Percentiles rank a stretch among this genome's conserved stretches.
phyloP scores from a whole-genome alignment of 2,329 filamentous ascomycete species.

The Aspergillus niger region DNA sequence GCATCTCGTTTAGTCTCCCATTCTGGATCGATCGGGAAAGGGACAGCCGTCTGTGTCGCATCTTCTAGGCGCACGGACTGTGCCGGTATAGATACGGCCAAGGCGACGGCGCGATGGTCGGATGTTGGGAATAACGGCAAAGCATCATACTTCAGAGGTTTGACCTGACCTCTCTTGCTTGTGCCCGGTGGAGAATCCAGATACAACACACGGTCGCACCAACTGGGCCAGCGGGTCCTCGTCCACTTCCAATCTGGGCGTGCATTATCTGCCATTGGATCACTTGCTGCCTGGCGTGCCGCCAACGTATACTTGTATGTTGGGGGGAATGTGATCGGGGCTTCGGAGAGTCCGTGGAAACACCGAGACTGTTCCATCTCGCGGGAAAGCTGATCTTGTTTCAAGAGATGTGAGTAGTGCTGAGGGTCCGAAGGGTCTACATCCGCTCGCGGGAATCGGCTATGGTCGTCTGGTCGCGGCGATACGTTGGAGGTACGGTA shows the following conservation, averaged over 20 bases:
- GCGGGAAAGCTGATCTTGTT: conserved; percentile 74
- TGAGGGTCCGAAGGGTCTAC: conserved; percentile 53
- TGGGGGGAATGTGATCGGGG: conserved; percentile 75
- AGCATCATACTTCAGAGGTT: conserved; percentile 66
- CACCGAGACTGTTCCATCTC: conserved; percentile 71
- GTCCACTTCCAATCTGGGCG: conserved; percentile 70
- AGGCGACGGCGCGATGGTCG: conserved; percentile 82
- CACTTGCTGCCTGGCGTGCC: conserved; percentile 42
- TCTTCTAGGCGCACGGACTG: conserved; percentile 34
- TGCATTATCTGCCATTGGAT: conserved; percentile 28
- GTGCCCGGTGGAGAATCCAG: conserved; percentile 63
- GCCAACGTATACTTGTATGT: conserved; percentile 82
- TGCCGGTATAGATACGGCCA: conserved; percentile 69
- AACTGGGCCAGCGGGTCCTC: conserved; percentile 80
- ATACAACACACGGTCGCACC: conserved; percentile 90
- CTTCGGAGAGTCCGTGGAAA: conserved; percentile 76
- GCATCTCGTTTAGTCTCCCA: conserved; percentile 58
- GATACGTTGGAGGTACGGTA: conserved; percentile 76
- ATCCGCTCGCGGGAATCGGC: conserved; percentile 64
- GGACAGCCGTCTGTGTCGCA: conserved; percentile 47
- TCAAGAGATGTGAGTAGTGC: conserved; percentile 69
- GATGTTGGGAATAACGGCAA: conserved; percentile 79
- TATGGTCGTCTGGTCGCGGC: conserved; percentile 61
- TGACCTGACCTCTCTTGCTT: conserved; percentile 45
- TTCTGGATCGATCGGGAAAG: conserved; percentile 59